Evolutionary conservation across 192 early-diverging fungal genomes (phyloP), one percentile per base, ranked within the genome.

Genomic region (Coemansia sp.): DNA sequence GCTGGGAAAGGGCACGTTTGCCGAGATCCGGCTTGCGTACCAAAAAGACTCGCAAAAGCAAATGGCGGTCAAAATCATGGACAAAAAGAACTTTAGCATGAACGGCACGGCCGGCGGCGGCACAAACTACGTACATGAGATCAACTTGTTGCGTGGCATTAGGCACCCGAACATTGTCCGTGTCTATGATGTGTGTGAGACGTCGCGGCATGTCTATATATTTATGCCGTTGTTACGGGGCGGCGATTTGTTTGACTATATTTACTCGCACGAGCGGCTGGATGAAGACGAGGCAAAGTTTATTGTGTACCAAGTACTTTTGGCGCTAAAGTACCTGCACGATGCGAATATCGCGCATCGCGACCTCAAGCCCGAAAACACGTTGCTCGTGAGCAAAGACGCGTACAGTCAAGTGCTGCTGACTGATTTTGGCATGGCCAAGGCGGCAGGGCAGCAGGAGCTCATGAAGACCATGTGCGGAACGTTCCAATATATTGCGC

Each of bases 391-490:
- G 4, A 63, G 68, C 23, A 76, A 80, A 21, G 50, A 64, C 16
- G 71, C 82, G 14, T 85, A 81, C 60, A 74, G 86, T 37, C 88
- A 88, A 57, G 77, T 93, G 58, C 87, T 92, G 85, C 84, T 96
- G 47, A 87, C 90, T 3, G 94, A 96, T 68, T 96, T 96, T 83
- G 94, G 94, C 11, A 84, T 96, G 79, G 93, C 94, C 48, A 90
- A 90, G 63, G 88, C 91, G 23, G 83, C 89, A 22, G 86, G 82
- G n/a, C 84, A 87, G 41, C 81, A 87, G 38, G 76, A 84, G 64
- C 82, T 89, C 11, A 91, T 95, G 92, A 89, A 82, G 62, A 95
- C 94, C 16, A 91, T 93, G 74, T 95, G 94, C 69, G 93, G 93
- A 0, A 95, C 93, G 7, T 89, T 91, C 47, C 82, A 87, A 62